Evolutionary conservation across 768 basidiomycete genomes (phyloP).

Genomic region (Leucosporidium creatinivorum): DNA sequence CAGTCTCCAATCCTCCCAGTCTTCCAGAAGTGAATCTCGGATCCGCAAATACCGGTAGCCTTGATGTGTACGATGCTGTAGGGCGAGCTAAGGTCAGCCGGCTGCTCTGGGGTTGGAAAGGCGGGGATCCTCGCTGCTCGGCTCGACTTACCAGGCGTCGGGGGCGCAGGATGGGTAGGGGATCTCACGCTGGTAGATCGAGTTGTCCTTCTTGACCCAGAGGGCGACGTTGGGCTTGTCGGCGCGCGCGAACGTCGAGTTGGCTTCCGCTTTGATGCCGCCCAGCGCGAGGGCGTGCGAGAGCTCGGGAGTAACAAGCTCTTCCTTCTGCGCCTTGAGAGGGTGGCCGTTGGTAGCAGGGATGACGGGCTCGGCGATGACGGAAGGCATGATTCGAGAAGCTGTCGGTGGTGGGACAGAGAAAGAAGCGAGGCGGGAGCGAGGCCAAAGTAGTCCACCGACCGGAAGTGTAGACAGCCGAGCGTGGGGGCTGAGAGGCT

Average conservation of each 20-base stretch:
- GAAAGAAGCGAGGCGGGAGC: too few species aligned
- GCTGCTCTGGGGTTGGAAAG: not conserved
- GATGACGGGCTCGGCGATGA: not conserved
- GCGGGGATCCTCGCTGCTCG: not conserved
- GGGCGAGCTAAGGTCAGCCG: not conserved
- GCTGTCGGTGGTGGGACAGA: too few species aligned
- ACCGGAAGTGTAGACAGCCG: too few species aligned
- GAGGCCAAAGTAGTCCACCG: too few species aligned
- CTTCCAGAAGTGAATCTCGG: conserved; percentile 24
- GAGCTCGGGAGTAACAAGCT: not conserved
- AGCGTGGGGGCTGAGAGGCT: too few species aligned
- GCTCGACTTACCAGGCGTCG: not conserved
- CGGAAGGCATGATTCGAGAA: not conserved
- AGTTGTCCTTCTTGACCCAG: not conserved
- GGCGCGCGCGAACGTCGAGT: not conserved
- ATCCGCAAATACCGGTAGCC: conserved; percentile 44
- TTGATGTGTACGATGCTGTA: conserved; percentile 38
- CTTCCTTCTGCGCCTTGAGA: not conserved
- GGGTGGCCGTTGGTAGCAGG: not conserved
- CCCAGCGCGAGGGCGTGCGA: not conserved
- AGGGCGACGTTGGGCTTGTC: not conserved
- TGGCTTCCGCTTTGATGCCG: not conserved
- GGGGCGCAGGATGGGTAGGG: not conserved
- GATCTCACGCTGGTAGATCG: not conserved
- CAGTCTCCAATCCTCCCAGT: conserved; percentile 42